Percentiles rank a stretch among this genome's conserved stretches.
Evolutionary conservation across 1,139 yeast genomes (phyloP).

Genomic region (Hemisphaericaspora lyxosophila): DNA sequence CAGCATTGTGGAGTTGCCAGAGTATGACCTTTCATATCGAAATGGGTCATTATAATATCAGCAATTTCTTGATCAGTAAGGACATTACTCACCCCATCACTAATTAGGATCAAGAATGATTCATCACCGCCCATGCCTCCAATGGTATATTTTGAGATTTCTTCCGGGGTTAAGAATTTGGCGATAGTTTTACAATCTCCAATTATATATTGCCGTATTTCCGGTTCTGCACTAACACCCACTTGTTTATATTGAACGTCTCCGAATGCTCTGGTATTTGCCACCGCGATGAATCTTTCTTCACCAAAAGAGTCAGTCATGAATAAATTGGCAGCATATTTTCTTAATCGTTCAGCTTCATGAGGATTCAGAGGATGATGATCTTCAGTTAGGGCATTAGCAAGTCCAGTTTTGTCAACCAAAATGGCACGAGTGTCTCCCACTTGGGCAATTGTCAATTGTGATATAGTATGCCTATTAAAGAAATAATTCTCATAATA

Average conservation of each 20-base stretch:
- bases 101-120: slow-evolving; percentile 70
- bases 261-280: slow-evolving; percentile 93
- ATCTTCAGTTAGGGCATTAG: slow-evolving; percentile 71
- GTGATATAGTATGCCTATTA: slow-evolving; percentile 65
- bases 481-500: slow-evolving; percentile 58
- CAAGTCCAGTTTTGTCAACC: slow-evolving; percentile 73
- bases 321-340: slow-evolving; percentile 70
- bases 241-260: slow-evolving; percentile 75
- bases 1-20: slow-evolving; percentile 83
- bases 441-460: slow-evolving; percentile 81
- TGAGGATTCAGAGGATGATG: slow-evolving; percentile 88
- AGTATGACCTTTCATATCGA: slow-evolving; percentile 63
- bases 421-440: slow-evolving; percentile 92
- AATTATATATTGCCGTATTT: slow-evolving; percentile 62
- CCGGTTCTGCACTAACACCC: slow-evolving; percentile 94
- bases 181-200: slow-evolving; percentile 49
- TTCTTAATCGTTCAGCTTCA: slow-evolving; percentile 70
- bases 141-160: slow-evolving; percentile 40
- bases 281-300: slow-evolving; percentile 77
- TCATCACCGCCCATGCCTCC: slow-evolving; percentile 76
- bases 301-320: slow-evolving; percentile 94
- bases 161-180: slow-evolving; percentile 35
- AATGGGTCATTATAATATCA: slow-evolving; percentile 76
- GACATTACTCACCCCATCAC: slow-evolving; percentile 84
- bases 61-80: slow-evolving; percentile 89